Evolutionary conservation across 2,329 filamentous ascomycete species (phyloP).

Genomic region (Stagonosporopsis chrysanthemi): DNA sequence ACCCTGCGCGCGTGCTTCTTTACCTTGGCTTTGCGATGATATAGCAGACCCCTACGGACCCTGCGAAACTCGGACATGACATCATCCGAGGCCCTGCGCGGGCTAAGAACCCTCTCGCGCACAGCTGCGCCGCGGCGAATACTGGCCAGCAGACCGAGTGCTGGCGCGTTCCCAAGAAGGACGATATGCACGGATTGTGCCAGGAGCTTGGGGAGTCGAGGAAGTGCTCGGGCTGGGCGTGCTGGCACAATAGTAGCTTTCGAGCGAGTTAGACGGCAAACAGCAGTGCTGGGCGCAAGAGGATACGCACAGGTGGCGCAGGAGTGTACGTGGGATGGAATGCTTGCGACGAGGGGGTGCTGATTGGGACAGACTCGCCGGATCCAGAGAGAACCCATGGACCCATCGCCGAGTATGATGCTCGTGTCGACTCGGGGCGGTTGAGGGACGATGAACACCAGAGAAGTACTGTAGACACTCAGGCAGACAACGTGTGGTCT

Average conservation of each 20-base stretch:
- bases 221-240: constrained; percentile 11
- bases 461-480: constrained; percentile 67
- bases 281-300: constrained; percentile 27
- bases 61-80: constrained; percentile 36
- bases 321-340: constrained; percentile 26
- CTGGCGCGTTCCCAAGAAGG: constrained; percentile 19
- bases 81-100: constrained; percentile 44
- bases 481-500: neutral
- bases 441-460: constrained; percentile 91
- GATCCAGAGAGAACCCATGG: constrained; percentile 55
- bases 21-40: constrained; percentile 13
- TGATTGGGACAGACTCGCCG: constrained; percentile 26
- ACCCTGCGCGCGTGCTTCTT: constrained; percentile 3
- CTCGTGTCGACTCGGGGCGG: constrained; percentile 74
- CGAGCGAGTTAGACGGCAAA: constrained; percentile 16
- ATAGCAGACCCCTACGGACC: constrained; percentile 6
- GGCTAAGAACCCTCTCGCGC: constrained; percentile 39
- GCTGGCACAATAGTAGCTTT: constrained; percentile 10
- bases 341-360: neutral
- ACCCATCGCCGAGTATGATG: constrained; percentile 88
- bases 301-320: constrained; percentile 40
- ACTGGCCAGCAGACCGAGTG: constrained; percentile 4
- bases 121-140: constrained; percentile 26
- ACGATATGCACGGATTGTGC: constrained; percentile 41
- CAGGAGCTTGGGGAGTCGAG: constrained; percentile 22